These are phyloP conservation scores for Spizellomyces sp. DNA, from an alignment of 192 early-diverging fungal genomes.

Conservation along the genomic window DNA sequence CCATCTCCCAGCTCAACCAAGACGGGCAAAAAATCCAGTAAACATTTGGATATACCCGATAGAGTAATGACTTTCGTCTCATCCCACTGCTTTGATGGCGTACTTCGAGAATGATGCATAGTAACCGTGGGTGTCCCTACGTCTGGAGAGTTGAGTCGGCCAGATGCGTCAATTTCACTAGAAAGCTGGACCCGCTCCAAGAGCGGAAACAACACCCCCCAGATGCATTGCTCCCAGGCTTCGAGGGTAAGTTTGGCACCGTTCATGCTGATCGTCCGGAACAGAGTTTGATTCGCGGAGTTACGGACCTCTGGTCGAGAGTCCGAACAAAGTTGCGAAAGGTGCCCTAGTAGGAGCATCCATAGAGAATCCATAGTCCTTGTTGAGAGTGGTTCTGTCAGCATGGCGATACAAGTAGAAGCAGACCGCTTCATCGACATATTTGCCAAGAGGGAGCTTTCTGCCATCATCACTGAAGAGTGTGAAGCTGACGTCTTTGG, in stretches of 20 bases:
- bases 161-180: constrained; percentile 28
- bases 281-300: constrained; percentile 92
- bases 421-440: constrained; percentile 19
- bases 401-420: constrained; percentile 25
- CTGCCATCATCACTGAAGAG: background rate
- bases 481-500: background rate
- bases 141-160: background rate
- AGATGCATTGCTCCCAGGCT: constrained; percentile 84
- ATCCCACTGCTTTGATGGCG: constrained; percentile 82
- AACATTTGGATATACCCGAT: constrained; percentile 67
- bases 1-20: constrained; percentile 59
- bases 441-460: background rate
- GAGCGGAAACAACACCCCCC: constrained; percentile 85
- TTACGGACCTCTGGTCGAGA: constrained; percentile 87
- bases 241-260: constrained; percentile 68
- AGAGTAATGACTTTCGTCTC: constrained; percentile 82
- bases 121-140: background rate
- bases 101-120: constrained; percentile 61
- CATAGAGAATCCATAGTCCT: constrained; percentile 70
- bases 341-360: constrained; percentile 84
- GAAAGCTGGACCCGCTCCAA: constrained; percentile 69
- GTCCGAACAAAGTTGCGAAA: constrained; percentile 84
- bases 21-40: constrained; percentile 66
- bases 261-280: constrained; percentile 90
- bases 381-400: constrained; percentile 32